Conservation (phyloP, 306 rosid species). For the Cyamopsis tetragonoloba region DNA sequence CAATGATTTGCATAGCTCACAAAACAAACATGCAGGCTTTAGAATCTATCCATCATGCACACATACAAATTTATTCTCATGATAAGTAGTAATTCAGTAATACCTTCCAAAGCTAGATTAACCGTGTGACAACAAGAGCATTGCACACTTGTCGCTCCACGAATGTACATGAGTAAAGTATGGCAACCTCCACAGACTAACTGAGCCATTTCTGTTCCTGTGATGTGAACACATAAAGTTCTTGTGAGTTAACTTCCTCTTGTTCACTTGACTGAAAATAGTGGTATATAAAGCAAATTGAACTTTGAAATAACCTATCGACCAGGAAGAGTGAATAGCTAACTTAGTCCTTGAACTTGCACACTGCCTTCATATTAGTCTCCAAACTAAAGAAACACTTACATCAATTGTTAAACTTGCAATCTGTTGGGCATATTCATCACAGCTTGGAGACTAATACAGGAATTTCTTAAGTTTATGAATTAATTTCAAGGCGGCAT, state of each 20-base stretch:
- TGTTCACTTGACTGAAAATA: background rate
- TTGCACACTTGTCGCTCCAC: conserved; percentile 94
- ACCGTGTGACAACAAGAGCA: conserved; percentile 99
- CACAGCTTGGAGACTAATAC: too few relatives aligned
- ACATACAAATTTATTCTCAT: background rate
- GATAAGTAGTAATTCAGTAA: conserved; percentile 5
- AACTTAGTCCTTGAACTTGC: too few relatives aligned
- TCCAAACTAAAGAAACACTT: too few relatives aligned
- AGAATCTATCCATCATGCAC: background rate
- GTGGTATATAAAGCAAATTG: background rate
- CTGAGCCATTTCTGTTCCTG: conserved; percentile 99
- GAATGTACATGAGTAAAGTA: conserved; percentile 93
- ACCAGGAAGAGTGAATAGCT: too few relatives aligned
- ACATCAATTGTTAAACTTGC: too few relatives aligned
- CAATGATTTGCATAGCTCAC: conserved; percentile 3
- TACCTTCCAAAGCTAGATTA: conserved; percentile 97
- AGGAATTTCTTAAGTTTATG: too few relatives aligned
- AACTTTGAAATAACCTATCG: background rate
- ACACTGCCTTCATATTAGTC: too few relatives aligned
- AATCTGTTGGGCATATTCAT: too few relatives aligned
- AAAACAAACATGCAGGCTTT: conserved; percentile 19
- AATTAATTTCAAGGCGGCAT: too few relatives aligned
- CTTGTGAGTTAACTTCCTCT: conserved; percentile 8
- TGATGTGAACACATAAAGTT: background rate
- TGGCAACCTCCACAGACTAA: conserved; percentile 97